phyloP scores from a whole-genome alignment of 225 moss, liverwort and hornwort species.

The Antitrichia curtipendula region DNA sequence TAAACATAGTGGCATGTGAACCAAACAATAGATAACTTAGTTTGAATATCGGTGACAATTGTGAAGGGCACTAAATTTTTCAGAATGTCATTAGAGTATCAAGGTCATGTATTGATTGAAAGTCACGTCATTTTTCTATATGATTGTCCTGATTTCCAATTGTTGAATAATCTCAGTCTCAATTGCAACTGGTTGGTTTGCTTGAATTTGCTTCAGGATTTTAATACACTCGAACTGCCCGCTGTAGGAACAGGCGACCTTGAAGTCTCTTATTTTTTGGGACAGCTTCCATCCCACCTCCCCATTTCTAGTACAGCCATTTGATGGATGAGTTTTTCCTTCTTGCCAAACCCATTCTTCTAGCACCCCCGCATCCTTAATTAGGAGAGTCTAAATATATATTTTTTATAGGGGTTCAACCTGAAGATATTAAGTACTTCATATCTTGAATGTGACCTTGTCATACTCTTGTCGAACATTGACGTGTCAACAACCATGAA shows the following conservation, averaged over 20 bases:
- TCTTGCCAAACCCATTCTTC: neutral
- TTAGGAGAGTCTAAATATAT: neutral
- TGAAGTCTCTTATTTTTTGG: constrained; percentile 59
- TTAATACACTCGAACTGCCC: constrained; percentile 21
- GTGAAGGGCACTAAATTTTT: neutral
- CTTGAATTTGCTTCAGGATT: neutral
- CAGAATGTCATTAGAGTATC: neutral
- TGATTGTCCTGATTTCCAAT: neutral
- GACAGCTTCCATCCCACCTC: constrained; percentile 73
- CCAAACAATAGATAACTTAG: neutral
- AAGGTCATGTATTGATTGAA: neutral
- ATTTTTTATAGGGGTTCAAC: neutral
- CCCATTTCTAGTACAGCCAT: constrained; percentile 11
- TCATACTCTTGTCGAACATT: neutral
- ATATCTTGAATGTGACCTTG: neutral
- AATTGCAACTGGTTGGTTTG: neutral
- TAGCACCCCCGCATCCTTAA: neutral
- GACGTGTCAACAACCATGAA: neutral
- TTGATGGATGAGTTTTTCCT: neutral
- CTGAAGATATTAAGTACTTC: neutral
- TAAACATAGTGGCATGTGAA: neutral
- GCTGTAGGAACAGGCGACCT: constrained; percentile 52
- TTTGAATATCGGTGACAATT: neutral
- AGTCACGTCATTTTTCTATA: neutral
- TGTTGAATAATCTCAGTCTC: neutral